These are phyloP conservation scores for Hypoxylon perforatum DNA, from an alignment of 495 filamentous ascomycete species.

Conservation along the genomic window DNA sequence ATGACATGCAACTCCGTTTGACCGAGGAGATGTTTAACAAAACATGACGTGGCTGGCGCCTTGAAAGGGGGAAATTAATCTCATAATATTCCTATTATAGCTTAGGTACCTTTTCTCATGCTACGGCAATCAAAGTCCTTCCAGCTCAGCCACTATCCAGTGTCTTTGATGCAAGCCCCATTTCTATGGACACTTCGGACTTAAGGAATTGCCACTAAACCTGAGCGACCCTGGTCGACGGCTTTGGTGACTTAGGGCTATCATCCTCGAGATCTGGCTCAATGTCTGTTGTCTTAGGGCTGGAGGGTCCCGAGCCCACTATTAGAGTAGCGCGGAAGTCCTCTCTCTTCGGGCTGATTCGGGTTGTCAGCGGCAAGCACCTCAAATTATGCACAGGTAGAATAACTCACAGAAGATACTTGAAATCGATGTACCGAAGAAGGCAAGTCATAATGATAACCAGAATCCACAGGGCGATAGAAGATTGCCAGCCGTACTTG, in stretches of 20 bases:
- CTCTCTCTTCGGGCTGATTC: constrained; percentile 28
- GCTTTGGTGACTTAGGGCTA: constrained; percentile 10
- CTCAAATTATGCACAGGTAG: not conserved
- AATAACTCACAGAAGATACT: constrained; percentile 40
- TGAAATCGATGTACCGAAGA: constrained; percentile 41
- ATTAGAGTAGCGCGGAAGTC: constrained; percentile 21
- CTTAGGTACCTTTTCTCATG: too few species aligned
- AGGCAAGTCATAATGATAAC: constrained; percentile 46
- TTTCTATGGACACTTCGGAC: too few species aligned
- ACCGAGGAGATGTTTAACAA: too few species aligned
- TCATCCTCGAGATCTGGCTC: constrained; percentile 20
- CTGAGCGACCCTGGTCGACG: not conserved
- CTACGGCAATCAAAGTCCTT: too few species aligned
- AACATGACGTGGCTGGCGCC: too few species aligned
- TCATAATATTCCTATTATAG: too few species aligned
- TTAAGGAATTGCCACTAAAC: not conserved
- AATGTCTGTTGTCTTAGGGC: constrained; percentile 2
- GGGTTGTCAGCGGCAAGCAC: constrained; percentile 1
- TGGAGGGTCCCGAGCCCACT: constrained; percentile 11
- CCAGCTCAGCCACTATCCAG: too few species aligned
- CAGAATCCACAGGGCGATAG: constrained; percentile 50
- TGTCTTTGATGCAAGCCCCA: too few species aligned
- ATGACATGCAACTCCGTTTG: too few species aligned
- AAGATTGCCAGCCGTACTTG: constrained; percentile 52
- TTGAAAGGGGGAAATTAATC: too few species aligned